These are phyloP conservation scores for Rhizopus stolonifer DNA, from an alignment of 371 early-diverging fungal species.

Conservation along the genomic window DNA sequence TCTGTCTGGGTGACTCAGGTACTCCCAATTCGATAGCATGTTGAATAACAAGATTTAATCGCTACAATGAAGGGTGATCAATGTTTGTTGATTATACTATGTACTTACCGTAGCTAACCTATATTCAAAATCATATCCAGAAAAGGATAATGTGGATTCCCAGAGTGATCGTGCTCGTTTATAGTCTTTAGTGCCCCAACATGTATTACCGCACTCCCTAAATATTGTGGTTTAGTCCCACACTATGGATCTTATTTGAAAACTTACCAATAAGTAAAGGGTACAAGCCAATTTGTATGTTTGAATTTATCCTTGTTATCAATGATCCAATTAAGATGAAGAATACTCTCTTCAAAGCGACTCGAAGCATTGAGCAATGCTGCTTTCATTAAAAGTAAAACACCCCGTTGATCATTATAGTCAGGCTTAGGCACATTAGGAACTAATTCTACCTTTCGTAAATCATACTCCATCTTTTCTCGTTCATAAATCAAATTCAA, in stretches of 20 bases:
- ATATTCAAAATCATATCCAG: slow-evolving; percentile 60
- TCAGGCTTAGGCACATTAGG: slow-evolving; percentile 42
- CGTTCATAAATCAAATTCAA: slow-evolving; percentile 44
- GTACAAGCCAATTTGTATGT: slow-evolving; percentile 58
- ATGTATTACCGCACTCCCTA: slow-evolving; percentile 60
- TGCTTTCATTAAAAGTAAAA: slow-evolving; percentile 40
- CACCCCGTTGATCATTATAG: slow-evolving; percentile 50
- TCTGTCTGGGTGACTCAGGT: slow-evolving; percentile 26
- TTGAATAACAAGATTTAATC: slow-evolving; percentile 44
- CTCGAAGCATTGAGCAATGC: slow-evolving; percentile 37
- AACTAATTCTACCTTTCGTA: slow-evolving; percentile 43
- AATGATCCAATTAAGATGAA: slow-evolving; percentile 59
- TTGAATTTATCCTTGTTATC: slow-evolving; percentile 52
- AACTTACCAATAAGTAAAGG: slow-evolving; percentile 62
- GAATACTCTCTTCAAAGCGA: slow-evolving; percentile 37
- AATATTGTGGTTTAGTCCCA: not conserved
- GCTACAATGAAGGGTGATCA: too few species aligned
- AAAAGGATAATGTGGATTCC: slow-evolving; percentile 49
- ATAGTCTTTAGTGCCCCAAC: slow-evolving; percentile 48
- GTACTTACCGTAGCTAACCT: slow-evolving; percentile 47
- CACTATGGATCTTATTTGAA: too few species aligned
- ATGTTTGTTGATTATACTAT: too few species aligned
- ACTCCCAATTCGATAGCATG: slow-evolving; percentile 49
- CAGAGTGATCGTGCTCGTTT: slow-evolving; percentile 50
- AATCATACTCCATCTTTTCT: slow-evolving; percentile 49